phyloP scores from a whole-genome alignment of 805 yeast genomes.

The Clavispora asparagi region DNA sequence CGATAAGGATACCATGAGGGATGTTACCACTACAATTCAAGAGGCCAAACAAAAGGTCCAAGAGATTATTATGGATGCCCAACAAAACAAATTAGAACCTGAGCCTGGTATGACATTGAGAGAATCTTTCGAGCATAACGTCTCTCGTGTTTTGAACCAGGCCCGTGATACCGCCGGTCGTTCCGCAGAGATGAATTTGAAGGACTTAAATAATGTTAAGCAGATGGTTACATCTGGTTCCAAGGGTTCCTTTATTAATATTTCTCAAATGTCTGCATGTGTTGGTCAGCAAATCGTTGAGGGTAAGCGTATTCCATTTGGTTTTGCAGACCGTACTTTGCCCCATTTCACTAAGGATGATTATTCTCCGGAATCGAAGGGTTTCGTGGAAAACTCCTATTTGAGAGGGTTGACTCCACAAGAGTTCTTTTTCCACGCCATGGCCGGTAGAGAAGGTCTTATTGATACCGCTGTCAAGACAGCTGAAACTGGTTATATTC shows the following conservation, averaged over 20 bases:
- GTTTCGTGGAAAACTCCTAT: constrained; percentile 95
- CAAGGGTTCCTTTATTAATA: constrained; percentile 97
- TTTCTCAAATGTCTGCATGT: constrained; percentile 99
- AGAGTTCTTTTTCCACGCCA: constrained; percentile 96
- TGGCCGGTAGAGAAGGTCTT: constrained; percentile 98
- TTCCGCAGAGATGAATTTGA: constrained; percentile 93
- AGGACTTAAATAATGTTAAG: constrained; percentile 90
- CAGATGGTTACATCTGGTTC: constrained; percentile 99
- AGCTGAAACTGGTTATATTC: constrained; percentile 98
- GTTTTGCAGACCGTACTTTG: constrained; percentile 90
- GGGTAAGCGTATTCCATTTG: constrained; percentile 98
- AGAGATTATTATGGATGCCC: constrained; percentile 89
- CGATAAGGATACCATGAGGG: constrained; percentile 92
- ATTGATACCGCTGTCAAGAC: constrained; percentile 99
- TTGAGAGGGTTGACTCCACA: constrained; percentile 93
- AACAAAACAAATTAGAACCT: constrained; percentile 78
- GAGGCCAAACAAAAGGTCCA: constrained; percentile 94
- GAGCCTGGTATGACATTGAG: constrained; percentile 99
- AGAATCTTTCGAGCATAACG: constrained; percentile 97
- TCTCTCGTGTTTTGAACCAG: constrained; percentile 88
- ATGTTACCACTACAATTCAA: constrained; percentile 87
- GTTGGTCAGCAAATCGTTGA: constrained; percentile 99
- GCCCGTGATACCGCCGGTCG: constrained; percentile 99
- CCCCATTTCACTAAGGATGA: constrained; percentile 99
- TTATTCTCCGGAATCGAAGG: constrained; percentile 97